Evolutionary conservation across 805 yeast genomes (phyloP), one percentile per base, ranked within the genome.

Genomic region (Saturnispora sekii): DNA sequence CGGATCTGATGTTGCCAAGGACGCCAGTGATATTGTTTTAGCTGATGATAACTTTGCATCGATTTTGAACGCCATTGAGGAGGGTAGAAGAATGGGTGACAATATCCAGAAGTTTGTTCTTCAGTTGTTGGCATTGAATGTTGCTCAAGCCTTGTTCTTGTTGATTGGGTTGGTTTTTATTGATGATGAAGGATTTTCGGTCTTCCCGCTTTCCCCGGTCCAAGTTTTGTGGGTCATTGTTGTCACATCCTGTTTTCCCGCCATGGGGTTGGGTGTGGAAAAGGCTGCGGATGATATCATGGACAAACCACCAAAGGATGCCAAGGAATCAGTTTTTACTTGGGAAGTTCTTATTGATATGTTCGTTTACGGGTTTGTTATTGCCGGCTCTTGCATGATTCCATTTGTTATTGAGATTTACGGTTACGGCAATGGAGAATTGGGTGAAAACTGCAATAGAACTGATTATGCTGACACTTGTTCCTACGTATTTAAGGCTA

Each of bases 1-100:
- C 49, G 90, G 90, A 5, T 78, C 85, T 10, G 90, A 83, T 65
- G 90, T 83, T 35, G 90, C 90, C n/a, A 83, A 83, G 60, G 86
- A 82, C 59, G 87, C 88, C 5, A 72, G 84, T 38, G 90, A 83
- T 60, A 81, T 83, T 60, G 84, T 83, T 14, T 69, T 83, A 41
- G 72, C 82, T 17, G 90, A 83, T 59, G 80, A 84, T 65, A 83
- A 83, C 61, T 83, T 83, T 63, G 45, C 89, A 4, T 81, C 89
- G 14, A 83, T 83, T 57, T 69, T 81, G 45, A 78, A 79, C 60
- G 90, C 87, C 11, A 74, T 83, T 46, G 87, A 81, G 59, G 90
- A 83, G 64, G 90, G 90, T 32, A 70, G 90, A 54, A 69, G 89
- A 53, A 83, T 83, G 88, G 72, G 83, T 41, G 77, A 78, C 44